phyloP scores from a whole-genome alignment of 2,329 filamentous ascomycete genomes.

The Penicillium sp. region DNA sequence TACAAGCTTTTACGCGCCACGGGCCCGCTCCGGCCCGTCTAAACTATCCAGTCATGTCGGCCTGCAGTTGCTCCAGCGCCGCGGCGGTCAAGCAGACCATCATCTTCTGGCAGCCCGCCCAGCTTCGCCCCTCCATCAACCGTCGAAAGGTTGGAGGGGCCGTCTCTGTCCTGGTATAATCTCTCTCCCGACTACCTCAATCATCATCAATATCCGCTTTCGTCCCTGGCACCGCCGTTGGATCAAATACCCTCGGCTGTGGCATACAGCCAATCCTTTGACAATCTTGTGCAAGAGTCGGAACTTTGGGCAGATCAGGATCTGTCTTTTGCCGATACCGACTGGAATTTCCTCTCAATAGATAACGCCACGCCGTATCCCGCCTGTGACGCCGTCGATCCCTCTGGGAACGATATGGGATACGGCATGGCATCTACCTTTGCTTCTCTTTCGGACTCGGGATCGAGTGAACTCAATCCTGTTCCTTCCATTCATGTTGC shows the following conservation, averaged over 20 bases:
- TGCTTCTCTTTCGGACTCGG: constrained; percentile 22
- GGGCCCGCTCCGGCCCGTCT: constrained; percentile 27
- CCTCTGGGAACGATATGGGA: constrained; percentile 8
- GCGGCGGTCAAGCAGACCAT: constrained; percentile 14
- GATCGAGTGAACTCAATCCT: constrained; percentile 12
- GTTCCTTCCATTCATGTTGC: constrained; percentile 10
- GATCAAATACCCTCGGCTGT: constrained; percentile 15
- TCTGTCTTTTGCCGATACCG: constrained; percentile 19
- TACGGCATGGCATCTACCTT: constrained; percentile 18
- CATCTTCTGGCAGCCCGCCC: constrained; percentile 18
- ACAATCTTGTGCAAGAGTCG: constrained; percentile 17
- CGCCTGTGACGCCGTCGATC: constrained; percentile 12
- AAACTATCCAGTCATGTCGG: constrained; percentile 27
- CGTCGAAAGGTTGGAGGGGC: constrained; percentile 16
- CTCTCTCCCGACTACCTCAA: constrained; percentile 10
- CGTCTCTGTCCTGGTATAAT: constrained; percentile 15
- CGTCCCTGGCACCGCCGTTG: constrained; percentile 13
- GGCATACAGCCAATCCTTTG: constrained; percentile 17
- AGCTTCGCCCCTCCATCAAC: constrained; percentile 13
- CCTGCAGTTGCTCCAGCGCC: constrained; percentile 19
- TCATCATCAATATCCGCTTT: constrained; percentile 10
- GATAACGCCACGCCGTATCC: constrained; percentile 8
- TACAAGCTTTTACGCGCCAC: constrained; percentile 11
- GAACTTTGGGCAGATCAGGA: constrained; percentile 22
- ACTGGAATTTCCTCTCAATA: constrained; percentile 22